Evolutionary conservation across 768 basidiomycete species (phyloP).

Genomic region (Hygrocybe coccinea): DNA sequence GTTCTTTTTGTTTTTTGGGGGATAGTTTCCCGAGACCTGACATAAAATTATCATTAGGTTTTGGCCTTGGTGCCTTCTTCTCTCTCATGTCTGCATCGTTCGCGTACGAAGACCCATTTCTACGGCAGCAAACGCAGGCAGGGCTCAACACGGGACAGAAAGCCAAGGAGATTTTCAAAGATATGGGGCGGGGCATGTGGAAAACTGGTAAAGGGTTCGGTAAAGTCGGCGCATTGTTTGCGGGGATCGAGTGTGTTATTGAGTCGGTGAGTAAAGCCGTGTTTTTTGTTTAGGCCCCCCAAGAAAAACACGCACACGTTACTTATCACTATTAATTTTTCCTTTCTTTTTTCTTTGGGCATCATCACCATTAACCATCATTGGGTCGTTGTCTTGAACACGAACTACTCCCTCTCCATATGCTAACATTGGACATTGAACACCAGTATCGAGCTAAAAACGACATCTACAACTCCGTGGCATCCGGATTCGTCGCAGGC

Average conservation of each 20-base stretch:
- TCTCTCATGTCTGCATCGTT: constrained; percentile 95
- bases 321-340: too few relatives aligned
- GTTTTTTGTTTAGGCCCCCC: background rate
- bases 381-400: too few relatives aligned
- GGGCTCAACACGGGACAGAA: constrained; percentile 67
- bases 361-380: too few relatives aligned
- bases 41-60: constrained; percentile 62
- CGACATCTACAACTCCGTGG: constrained; percentile 87
- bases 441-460: constrained; percentile 90
- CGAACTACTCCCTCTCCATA: background rate
- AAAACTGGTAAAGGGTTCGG: constrained; percentile 86
- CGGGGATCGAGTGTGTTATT: constrained; percentile 93
- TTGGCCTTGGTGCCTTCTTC: constrained; percentile 92
- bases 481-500: constrained; percentile 84
- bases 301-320: too few relatives aligned
- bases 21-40: too few relatives aligned
- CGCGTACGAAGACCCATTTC: constrained; percentile 88
- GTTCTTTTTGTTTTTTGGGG: background rate
- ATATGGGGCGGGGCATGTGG: constrained; percentile 94
- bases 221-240: constrained; percentile 89
- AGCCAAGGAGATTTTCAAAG: constrained; percentile 78
- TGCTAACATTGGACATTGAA: background rate
- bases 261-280: constrained; percentile 91
- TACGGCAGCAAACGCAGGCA: constrained; percentile 56
- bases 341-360: too few relatives aligned